These are phyloP conservation scores for Haplosporangium sp. DNA, from an alignment of 371 early-diverging fungal genomes.

Conservation along the genomic window DNA sequence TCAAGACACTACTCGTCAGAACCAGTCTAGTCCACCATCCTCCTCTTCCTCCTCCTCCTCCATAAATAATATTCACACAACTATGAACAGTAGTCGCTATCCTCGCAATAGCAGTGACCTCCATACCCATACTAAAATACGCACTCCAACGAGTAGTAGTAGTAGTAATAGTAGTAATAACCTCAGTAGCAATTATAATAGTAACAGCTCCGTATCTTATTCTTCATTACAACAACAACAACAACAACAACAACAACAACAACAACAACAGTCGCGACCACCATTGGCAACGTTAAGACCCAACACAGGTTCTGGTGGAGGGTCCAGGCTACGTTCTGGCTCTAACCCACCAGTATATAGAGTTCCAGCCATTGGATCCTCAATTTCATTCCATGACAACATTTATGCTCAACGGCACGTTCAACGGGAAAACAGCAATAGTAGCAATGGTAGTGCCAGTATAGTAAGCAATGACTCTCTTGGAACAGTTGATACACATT, in stretches of 20 bases:
- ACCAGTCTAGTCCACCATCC: constrained; percentile 9
- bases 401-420: constrained; percentile 17
- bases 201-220: constrained; percentile 5
- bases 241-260: constrained; percentile 33
- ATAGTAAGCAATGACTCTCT: not conserved
- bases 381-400: not conserved
- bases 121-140: not conserved
- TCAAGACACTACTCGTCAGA: constrained; percentile 7
- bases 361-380: constrained; percentile 8
- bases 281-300: constrained; percentile 15
- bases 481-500: not conserved
- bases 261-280: constrained; percentile 40
- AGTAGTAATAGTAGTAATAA: constrained; percentile 1
- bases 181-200: constrained; percentile 2
- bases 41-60: constrained; percentile 1
- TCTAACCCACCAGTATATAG: constrained; percentile 31
- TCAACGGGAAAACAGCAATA: constrained; percentile 10
- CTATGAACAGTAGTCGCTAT: not conserved
- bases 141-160: not conserved
- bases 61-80: not conserved
- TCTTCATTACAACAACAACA: constrained; percentile 25
- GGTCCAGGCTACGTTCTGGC: constrained; percentile 38
- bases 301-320: constrained; percentile 11
- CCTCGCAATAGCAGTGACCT: constrained; percentile 2
- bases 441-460: constrained; percentile 11